Percentiles rank a stretch among this genome's conserved stretches.
Evolutionary conservation across 805 yeast genomes (phyloP).

Genomic region (Nakazawaea sp.): DNA sequence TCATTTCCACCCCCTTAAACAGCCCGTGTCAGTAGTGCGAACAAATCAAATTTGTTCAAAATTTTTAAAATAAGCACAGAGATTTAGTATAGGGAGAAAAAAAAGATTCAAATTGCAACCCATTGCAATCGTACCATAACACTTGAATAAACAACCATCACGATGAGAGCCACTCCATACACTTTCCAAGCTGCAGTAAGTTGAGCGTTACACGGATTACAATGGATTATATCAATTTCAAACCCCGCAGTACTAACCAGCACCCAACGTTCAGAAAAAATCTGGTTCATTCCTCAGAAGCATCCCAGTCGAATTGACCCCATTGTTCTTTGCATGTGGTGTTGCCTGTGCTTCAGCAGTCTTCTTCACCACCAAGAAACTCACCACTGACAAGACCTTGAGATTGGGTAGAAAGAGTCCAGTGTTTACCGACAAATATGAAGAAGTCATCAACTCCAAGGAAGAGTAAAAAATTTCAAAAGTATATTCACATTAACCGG

Average conservation of each 20-base stretch:
- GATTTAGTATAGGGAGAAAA: not conserved
- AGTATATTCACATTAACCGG: no score
- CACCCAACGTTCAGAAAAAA: no score
- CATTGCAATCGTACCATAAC: no score
- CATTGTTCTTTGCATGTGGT: conserved; percentile 50
- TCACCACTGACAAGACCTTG: conserved; percentile 39
- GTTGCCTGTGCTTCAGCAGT: conserved; percentile 42
- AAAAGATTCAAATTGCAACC: not conserved
- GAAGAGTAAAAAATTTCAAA: conserved; percentile 5
- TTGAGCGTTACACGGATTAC: conserved; percentile 11
- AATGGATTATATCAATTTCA: no score
- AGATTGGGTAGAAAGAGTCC: conserved; percentile 45
- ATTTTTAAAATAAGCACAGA: not conserved
- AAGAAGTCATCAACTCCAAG: conserved; percentile 25
- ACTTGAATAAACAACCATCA: conserved; percentile 2
- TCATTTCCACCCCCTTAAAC: not conserved
- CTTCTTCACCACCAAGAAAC: conserved; percentile 46
- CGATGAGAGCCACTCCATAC: conserved; percentile 44
- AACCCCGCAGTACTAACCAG: no score
- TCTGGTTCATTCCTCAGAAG: conserved; percentile 15
- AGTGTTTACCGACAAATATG: conserved; percentile 26
- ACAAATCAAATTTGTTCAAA: conserved; percentile 6
- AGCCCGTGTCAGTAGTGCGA: conserved; percentile 5
- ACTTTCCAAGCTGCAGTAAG: conserved; percentile 40
- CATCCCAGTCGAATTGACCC: conserved; percentile 52